Base-by-base conservation (phyloP, 331 rosid species). In the Malus hybrid region DNA sequence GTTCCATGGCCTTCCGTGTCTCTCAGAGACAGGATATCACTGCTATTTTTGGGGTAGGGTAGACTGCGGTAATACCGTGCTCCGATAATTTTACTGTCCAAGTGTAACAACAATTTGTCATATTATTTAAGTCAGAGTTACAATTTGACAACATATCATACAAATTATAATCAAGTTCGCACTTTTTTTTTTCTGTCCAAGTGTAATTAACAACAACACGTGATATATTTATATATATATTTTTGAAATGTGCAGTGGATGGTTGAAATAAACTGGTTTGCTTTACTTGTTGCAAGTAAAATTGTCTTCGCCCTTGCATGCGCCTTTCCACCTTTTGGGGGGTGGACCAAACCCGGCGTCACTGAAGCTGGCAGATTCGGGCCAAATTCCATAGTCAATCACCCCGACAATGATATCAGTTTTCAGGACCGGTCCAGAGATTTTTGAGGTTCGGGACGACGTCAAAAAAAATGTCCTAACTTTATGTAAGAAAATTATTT, bases 281-380 rank as follows among this genome's bases (percentile, higher is more conserved):
- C 10, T 3, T 39, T 88, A 89, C 91, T 87, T 89, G 77, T 89
- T 89, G 74, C 93, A 89, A 14, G 86, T 82, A 82, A 89, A 80
- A 75, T 87, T 80, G 13, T 75, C 30, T 10, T 74, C 28, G 10
- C 75, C 69, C 69, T 78, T 73, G 75, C 91, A 89, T 1, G 48
- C 20, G 56, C 90, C 94, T 34, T 79, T 87, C 94, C 94, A 87
- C 58, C 70, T 87, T 4, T 63, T 26, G 6, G 94, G 90, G 24
- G 89, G 88, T 2, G 91, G 89, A 44, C 85, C 79, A 13, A 80
- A 81, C 26, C 87, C 88, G 64, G 76, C 70, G 58, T 74, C 94
- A 33, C 26, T 71, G 82, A 89, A 85, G 72, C 91, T 89, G 9
- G 77, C 34, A 5, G 90, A 82, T 65, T 87, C 87, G 2, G 88